Evolutionary conservation across 1,284 basidiomycete genomes (phyloP).

Genomic region (Malassezia japonica): DNA sequence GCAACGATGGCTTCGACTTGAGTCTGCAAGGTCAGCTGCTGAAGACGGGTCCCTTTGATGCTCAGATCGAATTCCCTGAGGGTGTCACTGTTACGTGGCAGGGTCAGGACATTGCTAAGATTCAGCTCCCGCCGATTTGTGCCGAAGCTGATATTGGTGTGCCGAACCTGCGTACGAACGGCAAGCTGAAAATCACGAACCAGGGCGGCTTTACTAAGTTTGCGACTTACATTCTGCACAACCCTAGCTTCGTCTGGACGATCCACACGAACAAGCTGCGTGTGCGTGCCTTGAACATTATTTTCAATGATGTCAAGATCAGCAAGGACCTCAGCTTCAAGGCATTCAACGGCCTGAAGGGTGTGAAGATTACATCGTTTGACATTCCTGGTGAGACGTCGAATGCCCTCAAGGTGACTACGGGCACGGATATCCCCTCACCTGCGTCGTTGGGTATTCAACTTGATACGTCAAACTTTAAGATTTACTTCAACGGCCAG

Average conservation of each 20-base stretch:
- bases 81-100: slow-evolving; percentile 58
- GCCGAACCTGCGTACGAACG: slow-evolving; percentile 56
- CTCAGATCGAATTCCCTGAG: slow-evolving; percentile 49
- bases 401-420: slow-evolving; percentile 63
- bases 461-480: slow-evolving; percentile 62
- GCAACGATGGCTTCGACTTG: slow-evolving; percentile 47
- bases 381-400: slow-evolving; percentile 54
- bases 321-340: slow-evolving; percentile 60
- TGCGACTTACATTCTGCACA: slow-evolving; percentile 61
- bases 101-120: slow-evolving; percentile 60
- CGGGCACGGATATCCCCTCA: slow-evolving; percentile 61
- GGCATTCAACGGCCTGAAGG: slow-evolving; percentile 62
- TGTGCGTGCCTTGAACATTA: slow-evolving; percentile 60
- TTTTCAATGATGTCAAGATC: slow-evolving; percentile 61
- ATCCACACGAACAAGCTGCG: slow-evolving; percentile 60
- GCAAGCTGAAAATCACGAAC: slow-evolving; percentile 44
- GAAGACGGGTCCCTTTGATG: slow-evolving; percentile 51
- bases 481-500: slow-evolving; percentile 51
- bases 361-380: slow-evolving; percentile 60
- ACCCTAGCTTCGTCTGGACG: slow-evolving; percentile 61
- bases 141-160: slow-evolving; percentile 61
- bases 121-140: slow-evolving; percentile 62
- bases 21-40: slow-evolving; percentile 39
- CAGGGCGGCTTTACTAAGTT: slow-evolving; percentile 57
- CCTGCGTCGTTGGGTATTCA: slow-evolving; percentile 63